These are phyloP conservation scores for Cudoniella acicularis DNA, from an alignment of 495 filamentous ascomycete species.

Conservation along the genomic window DNA sequence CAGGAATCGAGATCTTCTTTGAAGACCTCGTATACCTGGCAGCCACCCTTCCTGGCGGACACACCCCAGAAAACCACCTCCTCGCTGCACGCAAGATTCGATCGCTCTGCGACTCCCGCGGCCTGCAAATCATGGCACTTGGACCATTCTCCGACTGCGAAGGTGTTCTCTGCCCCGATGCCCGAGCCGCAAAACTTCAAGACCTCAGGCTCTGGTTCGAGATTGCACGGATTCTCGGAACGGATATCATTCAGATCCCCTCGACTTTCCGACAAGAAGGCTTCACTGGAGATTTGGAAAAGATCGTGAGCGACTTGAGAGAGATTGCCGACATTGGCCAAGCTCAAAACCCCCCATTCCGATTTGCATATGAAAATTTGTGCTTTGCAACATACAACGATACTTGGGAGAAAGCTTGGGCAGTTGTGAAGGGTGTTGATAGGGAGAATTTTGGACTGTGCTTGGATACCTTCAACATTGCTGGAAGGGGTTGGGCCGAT, in stretches of 20 bases:
- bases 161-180: conserved; percentile 59
- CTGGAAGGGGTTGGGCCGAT: conserved; percentile 73
- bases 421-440: conserved; percentile 59
- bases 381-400: conserved; percentile 74
- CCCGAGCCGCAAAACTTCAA: conserved; percentile 54
- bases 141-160: conserved; percentile 81
- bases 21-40: conserved; percentile 72
- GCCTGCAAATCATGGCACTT: conserved; percentile 64
- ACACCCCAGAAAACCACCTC: conserved; percentile 41
- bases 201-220: conserved; percentile 65
- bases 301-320: conserved; percentile 58
- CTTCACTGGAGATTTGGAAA: conserved; percentile 46
- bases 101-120: conserved; percentile 51
- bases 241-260: conserved; percentile 76
- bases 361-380: conserved; percentile 81
- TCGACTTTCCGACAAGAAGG: conserved; percentile 62
- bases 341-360: conserved; percentile 47
- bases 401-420: conserved; percentile 67
- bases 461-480: conserved; percentile 84
- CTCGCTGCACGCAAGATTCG: conserved; percentile 55
- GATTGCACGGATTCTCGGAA: conserved; percentile 67
- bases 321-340: conserved; percentile 63
- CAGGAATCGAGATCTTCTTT: conserved; percentile 75
- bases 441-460: conserved; percentile 71
- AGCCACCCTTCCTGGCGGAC: conserved; percentile 25